Conservation (phyloP, 345 rosid genomes). For the Angophora floribunda region DNA sequence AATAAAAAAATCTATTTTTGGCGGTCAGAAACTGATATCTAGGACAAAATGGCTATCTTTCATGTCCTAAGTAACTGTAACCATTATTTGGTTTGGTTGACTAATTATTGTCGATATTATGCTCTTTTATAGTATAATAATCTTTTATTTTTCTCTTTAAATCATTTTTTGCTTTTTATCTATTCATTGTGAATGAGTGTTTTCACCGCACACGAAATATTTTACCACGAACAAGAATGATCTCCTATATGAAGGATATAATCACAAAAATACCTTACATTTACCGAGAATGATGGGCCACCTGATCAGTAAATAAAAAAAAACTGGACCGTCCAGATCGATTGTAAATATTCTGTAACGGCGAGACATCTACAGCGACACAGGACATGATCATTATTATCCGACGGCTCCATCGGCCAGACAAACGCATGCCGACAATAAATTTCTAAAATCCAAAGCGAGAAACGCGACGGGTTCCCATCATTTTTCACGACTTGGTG, state of each 20-base stretch:
- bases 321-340: background rate
- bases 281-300: background rate
- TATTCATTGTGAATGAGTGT: background rate
- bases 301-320: background rate
- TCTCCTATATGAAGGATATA: background rate
- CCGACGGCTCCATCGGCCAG: background rate
- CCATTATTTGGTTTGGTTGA: background rate
- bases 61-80: background rate
- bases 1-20: too few species aligned
- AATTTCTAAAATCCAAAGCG: background rate
- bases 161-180: background rate
- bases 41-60: too few species aligned
- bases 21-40: too few species aligned
- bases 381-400: too few species aligned
- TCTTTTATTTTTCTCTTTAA: background rate
- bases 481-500: background rate
- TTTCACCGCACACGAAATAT: background rate
- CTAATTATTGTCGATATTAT: background rate
- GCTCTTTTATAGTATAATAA: background rate
- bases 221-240: background rate
- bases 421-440: accelerated
- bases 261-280: background rate
- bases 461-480: background rate
- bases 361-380: background rate
- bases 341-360: background rate